Base-by-base conservation (phyloP, 139 green algal species). In the Picochlorum costavermella region DNA sequence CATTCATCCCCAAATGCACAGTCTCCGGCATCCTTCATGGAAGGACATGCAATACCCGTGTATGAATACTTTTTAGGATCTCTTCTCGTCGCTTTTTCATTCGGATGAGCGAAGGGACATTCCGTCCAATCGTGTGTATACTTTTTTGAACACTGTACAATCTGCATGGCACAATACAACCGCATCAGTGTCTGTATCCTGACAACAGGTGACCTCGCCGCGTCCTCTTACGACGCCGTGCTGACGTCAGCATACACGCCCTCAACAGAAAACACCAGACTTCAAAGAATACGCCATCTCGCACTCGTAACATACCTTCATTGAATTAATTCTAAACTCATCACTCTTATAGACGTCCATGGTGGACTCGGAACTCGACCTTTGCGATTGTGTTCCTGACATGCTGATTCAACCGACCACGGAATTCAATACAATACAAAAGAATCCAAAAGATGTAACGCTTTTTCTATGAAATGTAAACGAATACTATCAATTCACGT, bases 91-190 rank as follows among this genome's bases (percentile, higher is more conserved):
- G 93, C 93, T 64, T 96, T 96, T 73, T 98, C 93, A 2, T 89
- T 84, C 8, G 84, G 85, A 61, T 99, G 93, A 13, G 94, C 85
- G 71, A 96, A 99, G 0, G 92, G 92, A 72, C 92, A 79, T 36
- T 70, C 69, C 1, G 74, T 79, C 81, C 79, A 85, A 61, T 85
- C 81, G 57, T 88, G 79, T 46, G 81, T 83, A 48, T 73, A 94
- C 10, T 79, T 72, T 55, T 90, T 90, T 56, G 72, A 82, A 69
- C 86, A 92, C 3, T 81, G 86, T 28, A 89, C 70, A 31, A 92
- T 75, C 83, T 91, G 77, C 56, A 20, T 26, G 33, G 1, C 12
- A 31, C 6, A 10, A 50, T 37, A 8, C 14, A 58, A 1, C 5
- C 10, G n/a, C 10, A 44, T 50, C 5, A 40, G 29, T 12, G 12